Base-by-base conservation (phyloP, 306 rosid genomes). In the Ormosia semicastrata region DNA sequence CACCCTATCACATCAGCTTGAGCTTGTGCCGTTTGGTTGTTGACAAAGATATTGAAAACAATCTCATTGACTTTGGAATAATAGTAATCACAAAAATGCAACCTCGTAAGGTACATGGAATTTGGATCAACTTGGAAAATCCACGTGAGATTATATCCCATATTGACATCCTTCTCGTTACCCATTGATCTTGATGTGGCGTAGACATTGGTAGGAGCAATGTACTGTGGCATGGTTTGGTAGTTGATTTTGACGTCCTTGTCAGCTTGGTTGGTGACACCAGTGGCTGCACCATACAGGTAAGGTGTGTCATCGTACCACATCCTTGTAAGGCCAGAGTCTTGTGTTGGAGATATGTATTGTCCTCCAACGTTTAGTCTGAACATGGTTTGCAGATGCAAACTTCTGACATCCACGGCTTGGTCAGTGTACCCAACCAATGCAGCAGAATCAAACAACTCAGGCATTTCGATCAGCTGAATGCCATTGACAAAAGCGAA, bases 281-380 rank as follows among this genome's bases (percentile, higher is more conserved):
- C 92, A 10, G 12, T 2, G 24, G 84, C 13, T 63, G 87, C 81
- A 70, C 90, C 90, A 34, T 39, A 62, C 2, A 89, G 1, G 43
- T 89, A 89, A 33, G 92, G 92, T 1, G 75, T 62, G 65, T 89
- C 92, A 66, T 87, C 90, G 7, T 87, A 89, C 92, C 90, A 89
- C 33, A 59, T 74, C 71, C 92, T 88, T 9, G 76, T 62, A 60
- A 89, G 89, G 64, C 71, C 85, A 50, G 89, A 85, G 41, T 89
- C 92, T 49, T 89, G 82, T 11, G 46, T 13, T 11, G 90, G 81
- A 41, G 90, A 81, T 54, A 89, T 78, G 41, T 79, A 87, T 11
- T 89, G 85, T n/a, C 92, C 92, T 4, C 90, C 92, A 17, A 87
- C 90, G 12, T 89, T 89, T 2, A 89, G 44, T 30, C 92, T 87